A percentile compares a stretch with the other conserved stretches of the same genome.
phyloP scores from a whole-genome alignment of 495 filamentous ascomycete species.

The Rhypophila decipiens region DNA sequence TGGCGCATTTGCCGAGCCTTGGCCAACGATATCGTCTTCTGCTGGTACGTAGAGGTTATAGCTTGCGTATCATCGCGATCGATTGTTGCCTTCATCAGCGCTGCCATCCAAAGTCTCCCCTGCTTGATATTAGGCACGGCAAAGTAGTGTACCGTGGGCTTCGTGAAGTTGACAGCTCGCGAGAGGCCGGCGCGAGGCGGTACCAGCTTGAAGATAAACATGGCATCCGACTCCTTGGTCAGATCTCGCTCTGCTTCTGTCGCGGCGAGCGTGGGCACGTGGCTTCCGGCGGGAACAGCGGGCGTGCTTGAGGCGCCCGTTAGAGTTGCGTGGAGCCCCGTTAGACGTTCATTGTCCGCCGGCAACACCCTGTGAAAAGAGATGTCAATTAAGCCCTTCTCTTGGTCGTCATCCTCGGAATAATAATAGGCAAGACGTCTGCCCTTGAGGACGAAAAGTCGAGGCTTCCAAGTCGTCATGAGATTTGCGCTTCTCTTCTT shows the following conservation, averaged over 20 bases:
- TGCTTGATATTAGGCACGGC: slow-evolving; percentile 84
- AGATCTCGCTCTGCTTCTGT: slow-evolving; percentile 35
- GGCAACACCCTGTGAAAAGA: slow-evolving; percentile 92
- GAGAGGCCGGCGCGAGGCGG: slow-evolving; percentile 84
- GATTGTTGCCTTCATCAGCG: slow-evolving; percentile 98
- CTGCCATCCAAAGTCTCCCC: slow-evolving; percentile 96
- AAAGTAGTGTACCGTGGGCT: slow-evolving; percentile 95
- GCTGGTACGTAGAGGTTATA: slow-evolving; percentile 86
- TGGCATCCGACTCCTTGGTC: slow-evolving; percentile 45
- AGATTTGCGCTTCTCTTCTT: slow-evolving; percentile 94
- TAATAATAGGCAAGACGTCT: slow-evolving; percentile 94
- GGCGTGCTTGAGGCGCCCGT: slow-evolving; percentile 78
- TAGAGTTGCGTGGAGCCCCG: slow-evolving; percentile 82
- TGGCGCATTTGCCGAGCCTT: slow-evolving; percentile 79
- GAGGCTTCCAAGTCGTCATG: slow-evolving; percentile 94
- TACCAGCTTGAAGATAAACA: slow-evolving; percentile 98
- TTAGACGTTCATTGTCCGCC: slow-evolving; percentile 86
- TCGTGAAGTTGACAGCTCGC: slow-evolving; percentile 92
- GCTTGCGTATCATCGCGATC: slow-evolving; percentile 77
- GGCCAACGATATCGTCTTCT: slow-evolving; percentile 82
- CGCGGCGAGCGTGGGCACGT: slow-evolving; percentile 48
- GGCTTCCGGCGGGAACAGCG: slow-evolving; percentile 61
- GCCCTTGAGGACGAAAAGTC: slow-evolving; percentile 88
- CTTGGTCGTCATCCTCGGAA: slow-evolving; percentile 81
- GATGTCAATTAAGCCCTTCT: slow-evolving; percentile 95